These are phyloP conservation scores for Thymus mandschuricus DNA, from an alignment of 257 asterid genomes.

Conservation along the genomic window DNA sequence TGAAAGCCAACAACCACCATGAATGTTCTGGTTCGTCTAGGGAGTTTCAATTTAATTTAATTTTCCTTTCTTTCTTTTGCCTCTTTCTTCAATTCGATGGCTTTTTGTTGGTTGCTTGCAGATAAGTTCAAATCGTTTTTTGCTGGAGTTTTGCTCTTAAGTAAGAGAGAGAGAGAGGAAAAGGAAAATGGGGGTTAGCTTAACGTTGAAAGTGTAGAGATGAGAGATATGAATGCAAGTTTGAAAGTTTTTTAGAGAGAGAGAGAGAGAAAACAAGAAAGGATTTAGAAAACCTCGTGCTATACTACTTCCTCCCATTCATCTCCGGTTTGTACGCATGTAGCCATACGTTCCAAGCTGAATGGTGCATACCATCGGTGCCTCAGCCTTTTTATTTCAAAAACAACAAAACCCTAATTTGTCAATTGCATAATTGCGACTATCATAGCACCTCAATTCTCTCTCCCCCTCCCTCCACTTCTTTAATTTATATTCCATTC, in stretches of 20 bases:
- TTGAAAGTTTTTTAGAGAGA: background rate
- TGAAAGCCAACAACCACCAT: constrained; percentile 44
- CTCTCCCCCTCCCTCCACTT: constrained; percentile 21
- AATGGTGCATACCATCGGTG: constrained; percentile 74
- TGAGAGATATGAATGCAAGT: constrained; percentile 3
- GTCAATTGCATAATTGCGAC: constrained; percentile 13
- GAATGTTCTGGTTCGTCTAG: constrained; percentile 46
- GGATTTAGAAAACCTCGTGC: constrained; percentile 51
- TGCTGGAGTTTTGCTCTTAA: constrained; percentile 40
- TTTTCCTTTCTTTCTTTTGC: background rate
- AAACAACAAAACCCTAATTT: constrained; percentile 19
- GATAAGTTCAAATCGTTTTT: constrained; percentile 64
- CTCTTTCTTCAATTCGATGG: background rate
- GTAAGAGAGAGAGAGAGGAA: constrained; percentile 39
- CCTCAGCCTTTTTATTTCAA: constrained; percentile 39
- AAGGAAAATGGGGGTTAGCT: background rate
- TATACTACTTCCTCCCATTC: constrained; percentile 44
- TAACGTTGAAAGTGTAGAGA: constrained; percentile 1
- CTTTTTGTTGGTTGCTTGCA: constrained; percentile 23
- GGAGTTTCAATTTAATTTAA: constrained; percentile 27
- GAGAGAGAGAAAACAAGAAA: constrained; percentile 32
- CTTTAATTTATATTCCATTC: background rate
- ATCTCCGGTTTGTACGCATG: constrained; percentile 65
- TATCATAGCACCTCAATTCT: constrained; percentile 48
- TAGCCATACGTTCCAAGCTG: constrained; percentile 63